phyloP scores from a whole-genome alignment of 345 rosid genomes.

The Microthlaspi erraticum region DNA sequence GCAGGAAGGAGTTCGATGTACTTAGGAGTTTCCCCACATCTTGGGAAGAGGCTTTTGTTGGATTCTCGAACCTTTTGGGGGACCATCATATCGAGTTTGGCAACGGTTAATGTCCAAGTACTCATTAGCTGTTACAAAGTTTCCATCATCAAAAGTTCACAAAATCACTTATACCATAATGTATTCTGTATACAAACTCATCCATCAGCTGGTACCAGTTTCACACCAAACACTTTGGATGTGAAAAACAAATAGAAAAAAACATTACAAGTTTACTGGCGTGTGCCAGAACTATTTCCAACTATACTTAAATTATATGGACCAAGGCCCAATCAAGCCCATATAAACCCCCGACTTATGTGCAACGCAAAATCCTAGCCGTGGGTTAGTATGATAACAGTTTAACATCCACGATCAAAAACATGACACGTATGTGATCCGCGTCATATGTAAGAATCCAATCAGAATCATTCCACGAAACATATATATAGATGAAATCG shows the following conservation, averaged over 20 bases:
- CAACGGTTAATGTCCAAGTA: not conserved
- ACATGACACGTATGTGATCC: not conserved
- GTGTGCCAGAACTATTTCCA: not conserved
- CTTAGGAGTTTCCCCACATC: not conserved
- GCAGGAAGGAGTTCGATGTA: constrained; percentile 18
- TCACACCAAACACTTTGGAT: constrained; percentile 11
- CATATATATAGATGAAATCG: not conserved
- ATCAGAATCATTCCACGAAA: not conserved
- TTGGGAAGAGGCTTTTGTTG: constrained; percentile 10
- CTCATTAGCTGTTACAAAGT: constrained; percentile 20
- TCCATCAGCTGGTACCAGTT: constrained; percentile 27
- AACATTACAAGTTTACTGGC: too few relatives aligned
- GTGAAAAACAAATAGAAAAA: not conserved
- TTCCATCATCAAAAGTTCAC: constrained; percentile 29
- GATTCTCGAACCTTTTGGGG: constrained; percentile 29
- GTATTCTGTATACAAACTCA: not conserved
- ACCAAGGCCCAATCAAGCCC: constrained; percentile 33
- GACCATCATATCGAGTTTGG: constrained; percentile 38
- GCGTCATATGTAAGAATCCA: not conserved
- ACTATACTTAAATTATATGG: not conserved
- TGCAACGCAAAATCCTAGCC: not conserved
- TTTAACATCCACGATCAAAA: not conserved
- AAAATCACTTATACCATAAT: constrained; percentile 8
- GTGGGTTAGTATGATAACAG: not conserved
- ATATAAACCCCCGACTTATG: not conserved